Evolutionary conservation across 176 grass and related monocot species (phyloP).

Genomic region (Aegilops longissima): DNA sequence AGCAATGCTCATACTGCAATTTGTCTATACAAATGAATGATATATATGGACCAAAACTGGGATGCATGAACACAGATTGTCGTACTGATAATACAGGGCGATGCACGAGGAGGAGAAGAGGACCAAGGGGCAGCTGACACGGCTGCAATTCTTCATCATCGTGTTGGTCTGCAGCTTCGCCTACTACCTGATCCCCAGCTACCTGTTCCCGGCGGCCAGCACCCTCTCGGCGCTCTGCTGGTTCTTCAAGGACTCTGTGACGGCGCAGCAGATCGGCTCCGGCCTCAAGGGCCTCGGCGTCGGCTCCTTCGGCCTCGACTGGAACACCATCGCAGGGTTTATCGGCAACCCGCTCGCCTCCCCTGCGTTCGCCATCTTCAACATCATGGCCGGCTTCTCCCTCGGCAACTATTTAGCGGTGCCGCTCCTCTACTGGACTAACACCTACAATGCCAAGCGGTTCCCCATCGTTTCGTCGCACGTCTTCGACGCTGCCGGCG

Average conservation of each 20-base stretch:
- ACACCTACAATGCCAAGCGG: constrained; percentile 68
- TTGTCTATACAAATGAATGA: background rate
- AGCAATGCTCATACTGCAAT: too few species aligned
- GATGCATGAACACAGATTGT: background rate
- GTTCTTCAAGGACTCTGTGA: constrained; percentile 59
- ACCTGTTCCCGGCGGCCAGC: constrained; percentile 83
- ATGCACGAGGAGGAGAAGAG: constrained; percentile 78
- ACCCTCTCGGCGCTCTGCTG: constrained; percentile 90
- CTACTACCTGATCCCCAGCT: constrained; percentile 83
- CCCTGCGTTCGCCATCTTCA: constrained; percentile 84
- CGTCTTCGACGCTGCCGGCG: constrained; percentile 52
- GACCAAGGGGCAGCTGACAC: constrained; percentile 59
- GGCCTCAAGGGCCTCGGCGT: constrained; percentile 74
- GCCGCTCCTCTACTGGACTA: constrained; percentile 62
- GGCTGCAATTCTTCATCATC: constrained; percentile 83
- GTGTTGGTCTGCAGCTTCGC: constrained; percentile 80
- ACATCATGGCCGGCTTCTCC: constrained; percentile 40
- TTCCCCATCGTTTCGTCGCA: constrained; percentile 89
- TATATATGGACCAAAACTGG: background rate
- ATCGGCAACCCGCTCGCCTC: constrained; percentile 83
- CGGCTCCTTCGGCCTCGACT: constrained; percentile 76
- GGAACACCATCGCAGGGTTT: constrained; percentile 74
- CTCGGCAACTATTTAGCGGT: constrained; percentile 48
- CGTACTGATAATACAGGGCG: constrained; percentile 11
- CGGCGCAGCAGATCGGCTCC: constrained; percentile 92